These are phyloP conservation scores for Wickerhamomyces mucosus DNA, from an alignment of 805 yeast species.

Conservation along the genomic window DNA sequence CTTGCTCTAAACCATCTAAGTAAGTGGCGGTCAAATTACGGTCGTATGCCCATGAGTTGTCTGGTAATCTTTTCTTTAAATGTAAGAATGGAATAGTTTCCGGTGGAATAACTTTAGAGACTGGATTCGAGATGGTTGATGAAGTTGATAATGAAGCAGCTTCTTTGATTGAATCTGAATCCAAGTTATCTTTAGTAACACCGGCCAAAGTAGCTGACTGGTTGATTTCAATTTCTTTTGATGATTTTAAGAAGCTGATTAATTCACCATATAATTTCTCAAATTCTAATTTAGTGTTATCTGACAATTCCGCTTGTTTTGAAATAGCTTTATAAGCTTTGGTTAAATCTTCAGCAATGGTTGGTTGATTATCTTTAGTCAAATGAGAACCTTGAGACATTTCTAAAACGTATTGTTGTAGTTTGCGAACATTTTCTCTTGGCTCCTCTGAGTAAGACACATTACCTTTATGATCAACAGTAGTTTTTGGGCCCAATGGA, in stretches of 20 bases:
- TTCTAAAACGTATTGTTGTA: constrained; percentile 90
- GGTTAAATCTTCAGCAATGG: constrained; percentile 78
- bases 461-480: constrained; percentile 81
- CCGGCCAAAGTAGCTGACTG: constrained; percentile 51
- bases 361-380: constrained; percentile 61
- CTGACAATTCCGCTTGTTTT: constrained; percentile 54
- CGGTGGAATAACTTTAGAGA: constrained; percentile 61
- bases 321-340: constrained; percentile 75
- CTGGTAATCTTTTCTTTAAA: constrained; percentile 64
- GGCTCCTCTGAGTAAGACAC: constrained; percentile 76
- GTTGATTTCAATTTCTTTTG: constrained; percentile 62
- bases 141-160: constrained; percentile 76
- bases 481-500: constrained; percentile 93
- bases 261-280: constrained; percentile 64
- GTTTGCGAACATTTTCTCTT: constrained; percentile 85
- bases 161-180: constrained; percentile 56
- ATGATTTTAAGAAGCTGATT: constrained; percentile 56
- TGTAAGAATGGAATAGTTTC: constrained; percentile 94
- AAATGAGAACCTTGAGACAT: constrained; percentile 93
- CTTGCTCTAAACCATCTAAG: constrained; percentile 85
- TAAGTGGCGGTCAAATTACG: constrained; percentile 65
- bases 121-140: constrained; percentile 62
- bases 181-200: constrained; percentile 38
- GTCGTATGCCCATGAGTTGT: constrained; percentile 81
- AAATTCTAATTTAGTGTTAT: constrained; percentile 60